phyloP scores from a whole-genome alignment of 306 rosid genomes.

The Dalbergia cochinchinensis region DNA sequence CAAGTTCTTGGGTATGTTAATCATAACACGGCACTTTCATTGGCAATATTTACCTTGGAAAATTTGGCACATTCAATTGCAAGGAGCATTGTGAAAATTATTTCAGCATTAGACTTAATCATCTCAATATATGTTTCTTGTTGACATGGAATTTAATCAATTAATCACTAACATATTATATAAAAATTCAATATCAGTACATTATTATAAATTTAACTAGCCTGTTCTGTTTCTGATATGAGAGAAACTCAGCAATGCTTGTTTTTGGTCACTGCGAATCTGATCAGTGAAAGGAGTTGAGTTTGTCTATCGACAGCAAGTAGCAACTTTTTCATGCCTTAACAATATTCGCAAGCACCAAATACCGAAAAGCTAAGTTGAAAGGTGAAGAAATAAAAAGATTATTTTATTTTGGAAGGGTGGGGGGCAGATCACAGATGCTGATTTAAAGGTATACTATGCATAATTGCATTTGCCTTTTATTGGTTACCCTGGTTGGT shows the following conservation, averaged over 20 bases:
- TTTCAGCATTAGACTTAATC: conserved; percentile 8
- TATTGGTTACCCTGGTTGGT: background rate
- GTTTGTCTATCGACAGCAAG: conserved; percentile 42
- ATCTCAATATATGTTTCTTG: background rate
- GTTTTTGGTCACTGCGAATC: conserved; percentile 28
- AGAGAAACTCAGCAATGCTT: conserved; percentile 7
- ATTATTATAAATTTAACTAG: background rate
- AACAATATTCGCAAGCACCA: conserved; percentile 50
- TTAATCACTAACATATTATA: background rate
- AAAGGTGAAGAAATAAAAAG: conserved; percentile 8
- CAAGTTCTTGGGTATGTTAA: conserved; percentile 48
- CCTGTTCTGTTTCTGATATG: conserved; percentile 19
- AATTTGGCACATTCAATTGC: conserved; percentile 24
- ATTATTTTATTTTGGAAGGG: conserved; percentile 1
- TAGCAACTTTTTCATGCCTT: conserved; percentile 33
- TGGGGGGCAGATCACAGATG: conserved; percentile 43
- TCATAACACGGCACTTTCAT: conserved; percentile 9
- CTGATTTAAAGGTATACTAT: conserved; percentile 33
- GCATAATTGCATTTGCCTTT: conserved; percentile 41
- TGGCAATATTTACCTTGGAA: background rate
- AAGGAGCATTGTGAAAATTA: conserved; percentile 24
- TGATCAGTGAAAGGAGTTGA: conserved; percentile 27
- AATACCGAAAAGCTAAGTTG: conserved; percentile 43
- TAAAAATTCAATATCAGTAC: background rate
- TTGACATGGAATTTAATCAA: conserved; percentile 4